phyloP scores from a whole-genome alignment of 2,329 filamentous ascomycete species.

The Dactylella cylindrospora region DNA sequence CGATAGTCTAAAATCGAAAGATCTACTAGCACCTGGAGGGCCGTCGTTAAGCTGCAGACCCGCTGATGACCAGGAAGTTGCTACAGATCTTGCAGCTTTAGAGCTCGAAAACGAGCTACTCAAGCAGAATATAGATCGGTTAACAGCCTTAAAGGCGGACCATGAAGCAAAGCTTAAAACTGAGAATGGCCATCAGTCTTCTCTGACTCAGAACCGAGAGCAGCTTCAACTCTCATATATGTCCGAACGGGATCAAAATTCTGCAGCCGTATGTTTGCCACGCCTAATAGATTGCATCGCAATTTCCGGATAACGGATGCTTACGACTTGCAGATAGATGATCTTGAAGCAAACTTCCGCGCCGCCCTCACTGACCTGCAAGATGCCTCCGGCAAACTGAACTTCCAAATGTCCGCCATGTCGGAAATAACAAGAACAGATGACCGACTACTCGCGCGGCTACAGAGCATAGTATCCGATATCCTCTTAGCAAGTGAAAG shows the following conservation, averaged over 20 bases:
- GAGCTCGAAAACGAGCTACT: slow-evolving; percentile 35
- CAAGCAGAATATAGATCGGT: slow-evolving; percentile 18
- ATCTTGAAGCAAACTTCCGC: slow-evolving; percentile 30
- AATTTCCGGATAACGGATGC: not conserved
- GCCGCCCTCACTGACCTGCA: slow-evolving; percentile 22
- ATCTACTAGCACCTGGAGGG: slow-evolving; percentile 7
- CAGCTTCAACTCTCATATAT: slow-evolving; percentile 33
- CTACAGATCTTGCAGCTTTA: slow-evolving; percentile 13
- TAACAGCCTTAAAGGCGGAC: slow-evolving; percentile 13
- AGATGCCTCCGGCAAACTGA: slow-evolving; percentile 25
- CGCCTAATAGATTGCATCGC: not conserved
- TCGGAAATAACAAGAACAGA: slow-evolving; percentile 31
- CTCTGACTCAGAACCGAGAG: slow-evolving; percentile 13
- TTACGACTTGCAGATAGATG: slow-evolving; percentile 15
- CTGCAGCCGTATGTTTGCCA: slow-evolving; percentile 19
- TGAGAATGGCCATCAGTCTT: slow-evolving; percentile 13
- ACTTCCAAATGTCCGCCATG: slow-evolving; percentile 39
- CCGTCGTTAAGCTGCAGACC: slow-evolving; percentile 16
- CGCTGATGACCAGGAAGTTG: slow-evolving; percentile 11
- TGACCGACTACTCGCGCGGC: slow-evolving; percentile 31
- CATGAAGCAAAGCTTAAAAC: slow-evolving; percentile 24
- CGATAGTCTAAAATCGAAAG: slow-evolving; percentile 25
- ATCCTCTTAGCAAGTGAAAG: slow-evolving; percentile 29
- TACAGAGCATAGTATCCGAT: slow-evolving; percentile 34
- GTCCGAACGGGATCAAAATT: slow-evolving; percentile 36